phyloP scores from a whole-genome alignment of 306 rosid species.

The Glycine latifolia region DNA sequence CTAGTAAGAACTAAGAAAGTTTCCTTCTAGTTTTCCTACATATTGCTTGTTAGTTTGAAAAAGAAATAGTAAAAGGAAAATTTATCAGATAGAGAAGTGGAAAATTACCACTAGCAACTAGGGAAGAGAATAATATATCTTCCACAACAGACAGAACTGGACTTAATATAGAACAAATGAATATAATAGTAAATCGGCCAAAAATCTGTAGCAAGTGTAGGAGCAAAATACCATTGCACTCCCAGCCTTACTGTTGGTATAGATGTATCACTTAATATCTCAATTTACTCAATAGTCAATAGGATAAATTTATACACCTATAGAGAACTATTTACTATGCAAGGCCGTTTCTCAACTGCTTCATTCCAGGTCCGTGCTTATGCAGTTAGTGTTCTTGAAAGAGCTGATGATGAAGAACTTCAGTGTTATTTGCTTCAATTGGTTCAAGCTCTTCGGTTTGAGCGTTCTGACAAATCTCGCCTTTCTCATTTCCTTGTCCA shows the following conservation, averaged over 20 bases:
- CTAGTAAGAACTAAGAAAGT: neutral
- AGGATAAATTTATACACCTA: constrained; percentile 26
- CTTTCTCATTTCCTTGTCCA: constrained; percentile 92
- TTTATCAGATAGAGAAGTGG: neutral
- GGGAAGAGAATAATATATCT: constrained; percentile 24
- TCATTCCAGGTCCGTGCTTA: constrained; percentile 92
- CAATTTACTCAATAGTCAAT: neutral
- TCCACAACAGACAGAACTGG: constrained; percentile 18
- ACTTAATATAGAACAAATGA: constrained; percentile 8
- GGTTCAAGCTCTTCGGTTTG: constrained; percentile 99
- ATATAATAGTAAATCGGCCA: neutral
- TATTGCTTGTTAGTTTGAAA: constrained; percentile 8
- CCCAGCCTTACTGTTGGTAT: constrained; percentile 19
- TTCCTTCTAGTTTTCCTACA: constrained; percentile 18
- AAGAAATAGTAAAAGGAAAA: neutral
- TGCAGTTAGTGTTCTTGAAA: constrained; percentile 98
- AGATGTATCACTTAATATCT: constrained; percentile 28
- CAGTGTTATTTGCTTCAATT: constrained; percentile 95
- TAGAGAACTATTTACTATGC: constrained; percentile 3
- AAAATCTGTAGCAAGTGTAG: constrained; percentile 15
- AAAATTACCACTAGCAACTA: constrained; percentile 16
- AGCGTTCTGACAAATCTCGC: constrained; percentile 94
- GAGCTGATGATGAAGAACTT: constrained; percentile 99
- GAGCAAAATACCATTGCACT: constrained; percentile 22
- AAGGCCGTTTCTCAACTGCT: constrained; percentile 19